These are phyloP conservation scores for Claviceps quebecensis DNA, from an alignment of 2,329 filamentous ascomycete genomes.

Conservation along the genomic window DNA sequence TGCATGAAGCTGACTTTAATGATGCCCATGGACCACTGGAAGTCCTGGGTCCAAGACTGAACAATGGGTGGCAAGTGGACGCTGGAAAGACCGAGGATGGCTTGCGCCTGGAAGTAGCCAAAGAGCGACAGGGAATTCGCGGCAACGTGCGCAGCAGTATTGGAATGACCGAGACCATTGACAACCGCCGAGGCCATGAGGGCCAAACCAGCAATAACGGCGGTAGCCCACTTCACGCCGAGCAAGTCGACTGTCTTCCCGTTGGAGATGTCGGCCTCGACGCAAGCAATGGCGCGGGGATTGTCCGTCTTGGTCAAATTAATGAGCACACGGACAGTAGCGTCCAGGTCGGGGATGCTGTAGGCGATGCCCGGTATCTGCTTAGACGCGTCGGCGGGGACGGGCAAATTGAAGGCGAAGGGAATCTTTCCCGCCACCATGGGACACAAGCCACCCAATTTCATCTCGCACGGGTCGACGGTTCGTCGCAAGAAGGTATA, in stretches of 20 bases:
- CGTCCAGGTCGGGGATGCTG: constrained; percentile 80
- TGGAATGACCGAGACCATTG: constrained; percentile 81
- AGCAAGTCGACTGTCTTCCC: constrained; percentile 82
- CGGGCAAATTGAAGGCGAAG: constrained; percentile 52
- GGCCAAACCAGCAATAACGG: constrained; percentile 73
- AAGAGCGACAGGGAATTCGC: constrained; percentile 90
- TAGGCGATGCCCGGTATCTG: constrained; percentile 75
- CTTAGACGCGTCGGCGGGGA: constrained; percentile 42
- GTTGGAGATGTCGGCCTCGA: constrained; percentile 80
- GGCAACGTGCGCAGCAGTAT: constrained; percentile 87
- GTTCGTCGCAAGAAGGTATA: constrained; percentile 53
- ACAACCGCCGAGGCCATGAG: constrained; percentile 76
- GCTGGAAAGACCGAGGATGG: constrained; percentile 74
- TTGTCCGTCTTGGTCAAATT: constrained; percentile 48
- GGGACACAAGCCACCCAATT: constrained; percentile 68
- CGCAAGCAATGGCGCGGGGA: constrained; percentile 56
- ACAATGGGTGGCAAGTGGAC: constrained; percentile 78
- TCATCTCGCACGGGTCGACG: constrained; percentile 61
- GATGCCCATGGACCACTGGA: constrained; percentile 96
- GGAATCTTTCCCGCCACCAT: constrained; percentile 78
- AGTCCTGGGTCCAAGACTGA: constrained; percentile 88
- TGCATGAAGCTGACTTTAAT: constrained; percentile 82
- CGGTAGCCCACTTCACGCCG: constrained; percentile 80
- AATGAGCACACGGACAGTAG: constrained; percentile 68
- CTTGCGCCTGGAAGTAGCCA: constrained; percentile 86